Base-by-base conservation (phyloP, 2,329 filamentous ascomycete genomes). In the Botrytis tulipae region DNA sequence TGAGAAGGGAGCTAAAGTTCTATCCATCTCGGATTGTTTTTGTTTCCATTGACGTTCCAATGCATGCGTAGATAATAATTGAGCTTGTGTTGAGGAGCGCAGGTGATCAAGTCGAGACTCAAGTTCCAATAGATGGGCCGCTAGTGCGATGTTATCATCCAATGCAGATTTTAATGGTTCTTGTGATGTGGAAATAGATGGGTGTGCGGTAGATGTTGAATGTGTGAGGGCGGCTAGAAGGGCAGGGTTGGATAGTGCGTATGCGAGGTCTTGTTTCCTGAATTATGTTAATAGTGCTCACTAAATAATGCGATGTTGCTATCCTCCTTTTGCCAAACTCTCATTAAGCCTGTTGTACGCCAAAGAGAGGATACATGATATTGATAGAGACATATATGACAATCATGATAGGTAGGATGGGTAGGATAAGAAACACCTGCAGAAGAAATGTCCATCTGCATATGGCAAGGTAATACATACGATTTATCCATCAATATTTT, bases 31-130 rank as follows among this genome's bases (percentile, higher is more conserved):
- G 1, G 89, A 87, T 82, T 98, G 93, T 82, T 96, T 97, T 77
- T 92, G 89, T 72, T 91, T 90, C 93, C 96, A 98, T 80, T 95
- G 92, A n/a, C 95, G 89, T 83, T 98, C 96, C 25, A 98, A 88
- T 1, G 93, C 93, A 79, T 95, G 93, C 35, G 96, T 89, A 18
- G 93, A 88, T 1, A 98, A 87, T 0, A 98, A 88, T 74, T 95
- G 91, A 5, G 93, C 91, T 80, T 97, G 94, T 0, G 93, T 92
- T 1, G 88, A 86, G 42, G 89, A 87, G 73, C 95, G 91, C 79
- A 91, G 87, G 76, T 87, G 87, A 7, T 83, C 80, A 9, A 91
- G 83, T 29, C 84, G 85, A 40, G 84, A 78, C 81, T 93, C 92
- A 9, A 91, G 85, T 54, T 88, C 86, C 37, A 85, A 82, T 20